These are phyloP conservation scores for Talaromyces atroroseus DNA, from an alignment of 2,329 filamentous ascomycete genomes.

Conservation along the genomic window DNA sequence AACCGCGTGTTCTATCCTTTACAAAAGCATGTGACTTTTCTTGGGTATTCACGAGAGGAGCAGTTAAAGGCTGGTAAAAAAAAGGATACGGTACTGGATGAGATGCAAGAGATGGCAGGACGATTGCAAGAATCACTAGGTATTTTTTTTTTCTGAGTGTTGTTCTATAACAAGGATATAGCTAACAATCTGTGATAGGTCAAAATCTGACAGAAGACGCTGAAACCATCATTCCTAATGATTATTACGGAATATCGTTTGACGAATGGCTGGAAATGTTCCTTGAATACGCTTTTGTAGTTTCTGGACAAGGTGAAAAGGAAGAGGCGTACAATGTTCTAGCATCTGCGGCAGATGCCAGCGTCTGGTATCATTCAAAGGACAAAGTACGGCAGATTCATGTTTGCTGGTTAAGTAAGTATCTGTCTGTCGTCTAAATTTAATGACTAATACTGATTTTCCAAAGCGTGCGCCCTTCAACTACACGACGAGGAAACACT, in stretches of 20 bases:
- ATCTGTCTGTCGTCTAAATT: background rate
- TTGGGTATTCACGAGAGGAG: conserved; percentile 42
- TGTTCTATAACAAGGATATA: background rate
- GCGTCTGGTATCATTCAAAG: conserved; percentile 69
- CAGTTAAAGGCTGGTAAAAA: conserved; percentile 32
- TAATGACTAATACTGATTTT: conserved; percentile 16
- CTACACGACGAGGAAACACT: conserved; percentile 72
- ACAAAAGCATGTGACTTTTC: conserved; percentile 47
- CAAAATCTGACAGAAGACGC: conserved; percentile 7
- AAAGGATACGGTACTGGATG: conserved; percentile 34
- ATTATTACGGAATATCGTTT: conserved; percentile 75
- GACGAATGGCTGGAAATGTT: conserved; percentile 85
- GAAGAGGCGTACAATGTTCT: conserved; percentile 75
- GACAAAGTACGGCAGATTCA: conserved; percentile 67
- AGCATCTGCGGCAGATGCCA: conserved; percentile 70
- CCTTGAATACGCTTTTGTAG: conserved; percentile 73
- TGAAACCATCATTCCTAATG: conserved; percentile 39
- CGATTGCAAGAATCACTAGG: conserved; percentile 40
- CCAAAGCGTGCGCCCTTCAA: conserved; percentile 69
- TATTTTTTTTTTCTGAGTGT: conserved; percentile 15
- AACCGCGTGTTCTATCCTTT: conserved; percentile 56
- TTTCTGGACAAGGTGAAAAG: conserved; percentile 62
- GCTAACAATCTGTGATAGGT: conserved; percentile 1
- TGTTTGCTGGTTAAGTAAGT: conserved; percentile 67
- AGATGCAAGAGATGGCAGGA: conserved; percentile 40